Percentiles rank a stretch among this genome's conserved stretches.
Conservation (phyloP, 1,139 yeast genomes). For the Hyphopichia khmerensis region DNA sequence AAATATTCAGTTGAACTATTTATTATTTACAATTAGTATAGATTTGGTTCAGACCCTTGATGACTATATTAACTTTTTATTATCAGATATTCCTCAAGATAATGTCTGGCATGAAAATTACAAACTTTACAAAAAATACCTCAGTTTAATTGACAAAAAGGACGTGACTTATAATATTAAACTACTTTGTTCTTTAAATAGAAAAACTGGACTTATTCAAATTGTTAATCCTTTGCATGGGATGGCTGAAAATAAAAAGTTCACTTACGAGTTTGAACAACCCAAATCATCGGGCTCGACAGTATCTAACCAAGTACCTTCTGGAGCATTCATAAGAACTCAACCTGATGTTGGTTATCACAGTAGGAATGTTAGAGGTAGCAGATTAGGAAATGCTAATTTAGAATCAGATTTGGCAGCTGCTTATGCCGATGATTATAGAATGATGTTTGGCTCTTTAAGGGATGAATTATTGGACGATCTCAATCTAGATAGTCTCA, state of each 20-base stretch:
- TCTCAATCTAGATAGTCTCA: not conserved
- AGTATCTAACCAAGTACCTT: too few relatives aligned
- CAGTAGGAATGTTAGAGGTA: not conserved
- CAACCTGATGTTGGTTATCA: not conserved
- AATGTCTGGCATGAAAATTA: not conserved
- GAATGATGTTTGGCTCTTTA: not conserved
- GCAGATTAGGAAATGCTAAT: not conserved
- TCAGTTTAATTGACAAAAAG: not conserved
- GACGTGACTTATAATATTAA: not conserved
- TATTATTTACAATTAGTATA: constrained; percentile 31
- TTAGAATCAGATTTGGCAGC: constrained; percentile 2
- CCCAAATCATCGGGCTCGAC: not conserved
- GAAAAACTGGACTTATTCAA: constrained; percentile 30
- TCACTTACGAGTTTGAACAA: not conserved
- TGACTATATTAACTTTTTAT: constrained; percentile 5
- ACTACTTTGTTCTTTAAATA: constrained; percentile 30
- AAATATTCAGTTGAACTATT: constrained; percentile 38
- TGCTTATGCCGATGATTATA: not conserved
- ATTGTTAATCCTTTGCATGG: constrained; percentile 5
- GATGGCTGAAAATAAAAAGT: not conserved
- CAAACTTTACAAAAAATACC: not conserved
- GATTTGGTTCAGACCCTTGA: constrained; percentile 27
- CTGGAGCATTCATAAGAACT: too few relatives aligned
- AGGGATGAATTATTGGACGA: not conserved
- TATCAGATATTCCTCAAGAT: not conserved